Base-by-base conservation (phyloP, 1,284 basidiomycete genomes). In the Apiotrichum mycotoxinovorans region DNA sequence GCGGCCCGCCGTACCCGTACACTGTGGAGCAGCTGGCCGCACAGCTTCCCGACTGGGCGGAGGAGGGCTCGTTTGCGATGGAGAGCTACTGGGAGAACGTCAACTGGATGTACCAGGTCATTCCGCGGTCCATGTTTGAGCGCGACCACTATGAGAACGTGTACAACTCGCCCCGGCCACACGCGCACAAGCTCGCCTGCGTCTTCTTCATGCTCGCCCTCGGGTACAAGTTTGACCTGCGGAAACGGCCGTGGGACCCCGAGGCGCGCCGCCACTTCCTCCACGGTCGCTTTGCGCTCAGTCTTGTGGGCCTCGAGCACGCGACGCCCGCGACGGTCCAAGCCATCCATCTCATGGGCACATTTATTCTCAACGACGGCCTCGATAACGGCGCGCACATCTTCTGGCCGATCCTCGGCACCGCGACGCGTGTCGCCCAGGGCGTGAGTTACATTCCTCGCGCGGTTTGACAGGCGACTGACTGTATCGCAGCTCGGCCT, bases 81-180 rank as follows among this genome's bases (percentile, higher is more conserved):
- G 61, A 67, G 60, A 69, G 63, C 30, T 78, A 76, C 51, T 76
- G 72, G 72, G 73, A 75, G 46, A 73, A 78, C 56, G 75, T 76
- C 25, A 72, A 72, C 54, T 76, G 75, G 75, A 75, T 76, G 74
- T 62, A 72, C 56, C 71, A 72, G 56, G 60, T 64, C n/a, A 62
- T 75, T 22, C 69, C 68, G n/a, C 58, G 67, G 30, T 40, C 60
- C 3, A 71, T 72, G 58, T 74, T 78, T 50, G 73, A 76, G 40
- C 58, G 53, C 18, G 72, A 76, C 52, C 69, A 73, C 56, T 60
- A 75, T 18, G 48, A 67, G 22, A 66, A 60, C 41, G 75, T 71
- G 3, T 78, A 78, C 56, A 66, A 69, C 47, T 71, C 25, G 17
- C 3, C 25, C 4, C 51, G 47, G 7, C 66, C 71, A 3, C 70